Evolutionary conservation across 2,329 filamentous ascomycete genomes (phyloP), one percentile per base, ranked within the genome.

Genomic region (Penicillium psychrosexuale): DNA sequence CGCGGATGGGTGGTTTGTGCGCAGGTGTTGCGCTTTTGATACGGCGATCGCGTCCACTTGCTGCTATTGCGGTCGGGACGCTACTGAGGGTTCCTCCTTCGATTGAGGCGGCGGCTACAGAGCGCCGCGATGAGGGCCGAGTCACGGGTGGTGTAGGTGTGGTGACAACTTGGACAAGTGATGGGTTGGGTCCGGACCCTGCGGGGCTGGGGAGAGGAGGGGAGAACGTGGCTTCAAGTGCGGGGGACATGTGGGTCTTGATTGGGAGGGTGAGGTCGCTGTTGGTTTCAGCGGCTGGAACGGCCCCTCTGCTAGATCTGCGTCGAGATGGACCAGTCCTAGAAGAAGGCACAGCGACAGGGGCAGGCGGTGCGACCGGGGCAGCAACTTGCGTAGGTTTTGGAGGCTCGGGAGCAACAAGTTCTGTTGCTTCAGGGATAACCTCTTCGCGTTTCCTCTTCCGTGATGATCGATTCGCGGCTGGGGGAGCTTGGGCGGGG

Each of bases 361-460:
- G 36, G 15, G 43, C 13, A 27, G 33, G 34, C 19, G 51, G n/a
- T 31, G n/a, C 47, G 33, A 37, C 43, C 15, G 61, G 51, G 7
- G 28, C 30, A 15, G 52, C 40, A 28, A 27, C 51, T 19, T 50
- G 45, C 5, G 27, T 19, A 22, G 52, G 37, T 9, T 27, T 33
- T 24, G 44, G 34, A 13, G 40, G 13, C 34, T 52, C 47, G 3
- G 43, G 11, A n/a, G 39, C 37, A 17, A 39, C 27, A 8, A 40
- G 19, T 9, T 31, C 24, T n/a, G 50, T 39, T n/a, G 59, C 58
- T 47, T 62, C 59, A 9, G 69, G 66, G 2, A 74, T 73, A 19
- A 73, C 73, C 30, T 77, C 71, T 46, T 84, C 82, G 38, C 80
- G 73, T 64, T 85, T 86, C 48, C 83, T 77, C 69, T 85, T 86